Base-by-base conservation (phyloP, 1,284 basidiomycete species). In the Boletus sp. region DNA sequence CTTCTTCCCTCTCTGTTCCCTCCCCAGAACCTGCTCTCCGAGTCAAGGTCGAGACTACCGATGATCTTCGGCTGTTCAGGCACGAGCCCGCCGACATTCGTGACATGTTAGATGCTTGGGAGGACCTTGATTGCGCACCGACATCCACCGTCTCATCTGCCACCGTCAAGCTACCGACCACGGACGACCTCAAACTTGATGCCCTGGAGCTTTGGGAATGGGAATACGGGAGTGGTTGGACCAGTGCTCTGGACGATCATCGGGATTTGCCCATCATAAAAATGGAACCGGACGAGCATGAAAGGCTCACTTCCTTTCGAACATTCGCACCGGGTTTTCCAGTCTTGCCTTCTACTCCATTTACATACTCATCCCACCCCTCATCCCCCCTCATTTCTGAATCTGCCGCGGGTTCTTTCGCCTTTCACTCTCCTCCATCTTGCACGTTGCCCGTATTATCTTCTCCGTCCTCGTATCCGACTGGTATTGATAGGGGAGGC, bases 71-170 rank as follows among this genome's bases (percentile, higher is more conserved):
- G 20, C 50, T 41, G 13, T 59, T 84, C 49, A 84, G 84, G 61
- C 72, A 78, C 54, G 82, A 85, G 54, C 73, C 76, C 1, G 69
- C 66, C 22, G 82, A 83, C 55, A 72, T 84, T 9, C 74, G 79
- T 53, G 76, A 76, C 14, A 74, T 81, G 61, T 59, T 85, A 32
- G 81, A 82, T 48, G 76, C 76, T 16, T 86, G 82, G 81, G 84
- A 84, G 38, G 73, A 78, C 56, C 69, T 79, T 49, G 74, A 78
- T 53, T 68, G 67, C 32, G 58, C 62, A 7, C 57, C 58, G 26
- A 52, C 58, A 29, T 66, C 57, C 29, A 65, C 62, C 1, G 51
- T 62, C 1, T 67, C 65, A 16, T 56, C 61, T 27, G 52, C 59
- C 16, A 57, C 61, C 1, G 49, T 68, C 45, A 65, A 66, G 30